A percentile compares a stretch with the other conserved stretches of the same genome.
These are phyloP conservation scores for Centaurea solstitialis DNA, from an alignment of 129 eudicot genomes.

Conservation along the genomic window DNA sequence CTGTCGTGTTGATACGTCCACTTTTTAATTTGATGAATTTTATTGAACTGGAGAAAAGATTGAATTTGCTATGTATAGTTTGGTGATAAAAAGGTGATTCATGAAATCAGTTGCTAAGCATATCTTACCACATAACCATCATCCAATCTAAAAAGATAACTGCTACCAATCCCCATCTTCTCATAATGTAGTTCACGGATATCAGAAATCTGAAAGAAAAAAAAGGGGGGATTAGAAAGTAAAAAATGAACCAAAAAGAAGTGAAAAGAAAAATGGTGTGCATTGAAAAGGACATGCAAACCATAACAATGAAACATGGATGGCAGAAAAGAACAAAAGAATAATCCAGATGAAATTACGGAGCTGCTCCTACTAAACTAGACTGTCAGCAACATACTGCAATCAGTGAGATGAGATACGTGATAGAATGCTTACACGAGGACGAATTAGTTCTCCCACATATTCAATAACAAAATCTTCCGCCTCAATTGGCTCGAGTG, in stretches of 20 bases:
- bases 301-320: not conserved
- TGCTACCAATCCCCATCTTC: conserved; percentile 99
- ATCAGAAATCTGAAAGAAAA: conserved; percentile 72
- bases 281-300: not conserved
- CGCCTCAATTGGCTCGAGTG: conserved; percentile 92
- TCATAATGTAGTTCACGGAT: conserved; percentile 89
- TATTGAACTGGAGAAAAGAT: not conserved
- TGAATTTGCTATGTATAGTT: not conserved
- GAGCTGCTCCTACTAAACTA: not conserved
- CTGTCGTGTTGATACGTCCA: not conserved
- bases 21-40: no score
- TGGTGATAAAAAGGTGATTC: not conserved
- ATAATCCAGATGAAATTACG: not conserved
- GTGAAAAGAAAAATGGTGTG: not conserved
- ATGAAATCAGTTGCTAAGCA: conserved; percentile 7
- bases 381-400: not conserved
- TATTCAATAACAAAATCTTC: conserved; percentile 99
- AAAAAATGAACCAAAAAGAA: not conserved
- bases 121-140: conserved; percentile 97
- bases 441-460: conserved; percentile 94
- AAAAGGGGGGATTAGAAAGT: not conserved
- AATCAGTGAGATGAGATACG: not conserved
- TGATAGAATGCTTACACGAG: conserved; percentile 55
- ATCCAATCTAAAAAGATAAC: conserved; percentile 95
- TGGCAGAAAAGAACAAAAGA: not conserved